phyloP scores from a whole-genome alignment of 305 asterid species.

The Fraxinus paxiana region DNA sequence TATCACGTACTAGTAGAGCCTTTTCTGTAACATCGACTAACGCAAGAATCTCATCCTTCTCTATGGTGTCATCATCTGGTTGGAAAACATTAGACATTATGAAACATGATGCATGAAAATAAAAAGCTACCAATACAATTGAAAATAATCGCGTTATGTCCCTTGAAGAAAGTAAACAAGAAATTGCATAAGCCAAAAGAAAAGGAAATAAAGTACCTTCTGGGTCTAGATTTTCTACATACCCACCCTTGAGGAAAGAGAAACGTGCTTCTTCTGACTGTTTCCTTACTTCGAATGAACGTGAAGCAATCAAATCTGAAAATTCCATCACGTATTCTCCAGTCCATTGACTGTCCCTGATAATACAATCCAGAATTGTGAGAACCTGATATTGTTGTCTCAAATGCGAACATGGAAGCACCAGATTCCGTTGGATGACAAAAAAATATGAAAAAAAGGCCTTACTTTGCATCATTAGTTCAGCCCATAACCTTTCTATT shows the following conservation, averaged over 20 bases:
- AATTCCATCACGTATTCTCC: conserved; percentile 75
- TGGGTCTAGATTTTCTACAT: conserved; percentile 61
- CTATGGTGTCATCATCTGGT: conserved; percentile 50
- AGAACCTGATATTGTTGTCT: conserved; percentile 10
- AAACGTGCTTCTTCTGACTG: conserved; percentile 70
- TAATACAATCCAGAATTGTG: conserved; percentile 13
- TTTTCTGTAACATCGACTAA: conserved; percentile 65
- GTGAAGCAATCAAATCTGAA: conserved; percentile 59
- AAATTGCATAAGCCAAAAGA: conserved; percentile 18
- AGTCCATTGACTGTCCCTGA: conserved; percentile 87
- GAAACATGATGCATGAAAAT: background rate
- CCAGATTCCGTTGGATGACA: background rate
- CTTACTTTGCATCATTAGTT: background rate
- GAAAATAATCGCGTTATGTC: background rate
- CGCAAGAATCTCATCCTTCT: conserved; percentile 59
- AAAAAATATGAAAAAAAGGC: background rate
- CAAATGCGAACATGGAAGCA: background rate
- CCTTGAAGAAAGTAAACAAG: background rate
- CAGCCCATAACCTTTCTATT: background rate
- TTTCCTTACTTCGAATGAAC: conserved; percentile 39
- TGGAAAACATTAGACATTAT: background rate
- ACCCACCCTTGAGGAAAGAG: conserved; percentile 85
- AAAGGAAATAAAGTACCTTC: conserved; percentile 45
- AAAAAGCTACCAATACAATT: background rate
- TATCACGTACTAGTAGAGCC: conserved; percentile 65